phyloP scores from a whole-genome alignment of 305 asterid genomes.

The Nicotiana rustica region DNA sequence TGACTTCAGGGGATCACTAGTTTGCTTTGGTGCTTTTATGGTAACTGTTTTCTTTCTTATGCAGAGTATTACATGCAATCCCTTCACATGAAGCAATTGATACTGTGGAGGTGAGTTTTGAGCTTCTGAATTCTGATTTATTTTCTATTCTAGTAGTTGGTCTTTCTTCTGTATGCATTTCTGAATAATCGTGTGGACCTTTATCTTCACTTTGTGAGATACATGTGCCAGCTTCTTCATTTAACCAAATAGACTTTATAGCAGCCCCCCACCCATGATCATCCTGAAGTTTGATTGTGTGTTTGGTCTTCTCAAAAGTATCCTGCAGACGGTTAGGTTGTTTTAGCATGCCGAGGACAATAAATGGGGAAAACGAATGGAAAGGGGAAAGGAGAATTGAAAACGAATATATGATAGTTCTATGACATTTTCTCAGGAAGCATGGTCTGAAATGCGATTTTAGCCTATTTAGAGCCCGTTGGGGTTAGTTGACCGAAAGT shows the following conservation, averaged over 20 bases:
- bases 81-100: conserved; percentile 98
- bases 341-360: conserved; percentile 10
- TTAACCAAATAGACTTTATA: background rate
- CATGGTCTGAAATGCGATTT: background rate
- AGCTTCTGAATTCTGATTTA: conserved; percentile 24
- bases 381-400: background rate
- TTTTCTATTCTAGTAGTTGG: conserved; percentile 29
- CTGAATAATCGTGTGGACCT: background rate
- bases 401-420: background rate
- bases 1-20: background rate
- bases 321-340: conserved; percentile 25
- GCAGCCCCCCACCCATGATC: conserved; percentile 11
- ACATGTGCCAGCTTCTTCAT: background rate
- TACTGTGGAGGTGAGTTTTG: conserved; percentile 82
- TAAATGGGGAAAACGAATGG: background rate
- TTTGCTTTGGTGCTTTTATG: background rate
- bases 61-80: conserved; percentile 95
- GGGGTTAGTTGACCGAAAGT: background rate
- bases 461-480: background rate
- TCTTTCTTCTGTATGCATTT: background rate
- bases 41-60: background rate
- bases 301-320: conserved; percentile 18
- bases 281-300: background rate
- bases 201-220: conserved; percentile 22
- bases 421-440: background rate